Evolutionary conservation across 2,329 filamentous ascomycete species (phyloP).

Genomic region (Paecilomyces fulvus): DNA sequence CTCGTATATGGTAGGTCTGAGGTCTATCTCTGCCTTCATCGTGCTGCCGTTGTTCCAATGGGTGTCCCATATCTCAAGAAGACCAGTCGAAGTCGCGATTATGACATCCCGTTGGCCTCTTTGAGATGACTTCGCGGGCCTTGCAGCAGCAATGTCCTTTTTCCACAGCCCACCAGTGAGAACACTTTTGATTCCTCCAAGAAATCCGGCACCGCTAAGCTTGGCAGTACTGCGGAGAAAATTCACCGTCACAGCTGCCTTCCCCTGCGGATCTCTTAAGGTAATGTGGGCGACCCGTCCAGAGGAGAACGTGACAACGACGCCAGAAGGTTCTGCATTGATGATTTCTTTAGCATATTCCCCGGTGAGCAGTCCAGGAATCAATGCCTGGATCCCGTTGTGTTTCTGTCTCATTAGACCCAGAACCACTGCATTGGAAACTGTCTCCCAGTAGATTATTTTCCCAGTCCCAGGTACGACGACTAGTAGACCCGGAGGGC

Average conservation of each 20-base stretch:
- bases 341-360: conserved; percentile 71
- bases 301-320: conserved; percentile 74
- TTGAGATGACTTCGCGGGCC: conserved; percentile 60
- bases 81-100: conserved; percentile 66
- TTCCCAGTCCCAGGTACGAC: conserved; percentile 76
- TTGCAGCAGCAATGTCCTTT: conserved; percentile 72
- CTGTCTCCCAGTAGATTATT: conserved; percentile 91
- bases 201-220: conserved; percentile 55
- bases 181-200: conserved; percentile 72
- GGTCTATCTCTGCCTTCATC: conserved; percentile 62
- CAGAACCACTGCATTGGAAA: conserved; percentile 77
- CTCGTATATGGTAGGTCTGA: conserved; percentile 54
- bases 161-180: conserved; percentile 62
- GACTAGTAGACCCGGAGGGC: conserved; percentile 77
- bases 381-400: conserved; percentile 65
- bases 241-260: conserved; percentile 69
- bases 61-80: conserved; percentile 77
- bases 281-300: conserved; percentile 81
- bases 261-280: conserved; percentile 77
- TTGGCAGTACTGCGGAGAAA: conserved; percentile 59
- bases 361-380: conserved; percentile 66
- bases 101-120: conserved; percentile 81
- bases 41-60: conserved; percentile 80
- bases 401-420: conserved; percentile 76
- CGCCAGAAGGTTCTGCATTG: conserved; percentile 78